A percentile compares a stretch with the other conserved stretches of the same genome.
Conservation (phyloP, 148 eudicot genomes). For the Vaccinium myrtillus region DNA sequence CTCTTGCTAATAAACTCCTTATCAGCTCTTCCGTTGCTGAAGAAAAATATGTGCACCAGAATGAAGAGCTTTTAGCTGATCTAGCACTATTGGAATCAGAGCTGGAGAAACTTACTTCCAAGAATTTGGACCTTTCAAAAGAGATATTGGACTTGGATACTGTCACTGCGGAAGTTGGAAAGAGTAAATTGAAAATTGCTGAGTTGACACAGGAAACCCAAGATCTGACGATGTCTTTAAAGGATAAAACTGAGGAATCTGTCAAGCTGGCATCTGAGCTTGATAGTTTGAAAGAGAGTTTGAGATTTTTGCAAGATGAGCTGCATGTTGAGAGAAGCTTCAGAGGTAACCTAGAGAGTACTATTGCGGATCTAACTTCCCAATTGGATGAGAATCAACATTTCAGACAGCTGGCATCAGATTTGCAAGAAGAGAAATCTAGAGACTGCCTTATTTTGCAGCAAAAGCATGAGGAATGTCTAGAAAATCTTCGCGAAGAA, state of each 20-base stretch:
- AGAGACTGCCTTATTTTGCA: slow-evolving; percentile 29
- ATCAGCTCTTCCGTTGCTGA: slow-evolving; percentile 50
- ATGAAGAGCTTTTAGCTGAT: slow-evolving; percentile 52
- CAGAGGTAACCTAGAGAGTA: slow-evolving; percentile 45
- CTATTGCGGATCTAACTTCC: slow-evolving; percentile 35
- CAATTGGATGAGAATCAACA: slow-evolving; percentile 39
- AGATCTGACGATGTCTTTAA: slow-evolving; percentile 37
- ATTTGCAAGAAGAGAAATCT: slow-evolving; percentile 35
- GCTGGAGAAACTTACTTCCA: slow-evolving; percentile 52
- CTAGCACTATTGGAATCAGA: slow-evolving; percentile 53
- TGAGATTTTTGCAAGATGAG: slow-evolving; percentile 54
- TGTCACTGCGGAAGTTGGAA: slow-evolving; percentile 54
- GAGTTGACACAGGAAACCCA: slow-evolving; percentile 55
- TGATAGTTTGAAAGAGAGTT: slow-evolving; percentile 44
- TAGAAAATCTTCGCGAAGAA: slow-evolving; percentile 29
- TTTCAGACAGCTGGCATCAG: slow-evolving; percentile 33
- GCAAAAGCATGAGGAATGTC: slow-evolving; percentile 29
- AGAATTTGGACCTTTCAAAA: slow-evolving; percentile 46
- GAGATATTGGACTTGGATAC: slow-evolving; percentile 46
- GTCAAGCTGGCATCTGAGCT: slow-evolving; percentile 52
- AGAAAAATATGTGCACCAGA: slow-evolving; percentile 41
- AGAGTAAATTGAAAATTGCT: slow-evolving; percentile 35
- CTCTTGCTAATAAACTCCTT: slow-evolving; percentile 47
- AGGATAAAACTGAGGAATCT: slow-evolving; percentile 47
- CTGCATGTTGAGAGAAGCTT: slow-evolving; percentile 44